Evolutionary conservation across 2,329 filamentous ascomycete genomes (phyloP).

Genomic region (Botryotinia calthae): DNA sequence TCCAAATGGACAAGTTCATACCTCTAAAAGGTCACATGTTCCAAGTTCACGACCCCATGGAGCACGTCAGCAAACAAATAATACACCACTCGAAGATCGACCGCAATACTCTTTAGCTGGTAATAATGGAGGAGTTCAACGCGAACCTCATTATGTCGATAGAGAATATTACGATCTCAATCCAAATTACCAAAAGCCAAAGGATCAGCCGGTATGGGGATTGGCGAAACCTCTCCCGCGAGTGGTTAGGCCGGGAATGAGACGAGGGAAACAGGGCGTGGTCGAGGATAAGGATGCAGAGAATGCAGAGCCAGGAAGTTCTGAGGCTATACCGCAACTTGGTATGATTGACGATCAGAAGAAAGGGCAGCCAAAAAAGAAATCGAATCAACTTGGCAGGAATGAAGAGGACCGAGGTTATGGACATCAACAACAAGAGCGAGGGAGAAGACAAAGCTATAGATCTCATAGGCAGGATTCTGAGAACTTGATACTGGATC

Average conservation of each 20-base stretch:
- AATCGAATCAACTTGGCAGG: neutral
- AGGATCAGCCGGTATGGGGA: slow-evolving; percentile 26
- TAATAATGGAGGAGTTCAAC: neutral
- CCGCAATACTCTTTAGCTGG: slow-evolving; percentile 16
- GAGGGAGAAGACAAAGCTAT: neutral
- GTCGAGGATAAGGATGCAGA: slow-evolving; percentile 22
- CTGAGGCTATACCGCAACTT: slow-evolving; percentile 23
- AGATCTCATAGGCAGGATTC: slow-evolving; percentile 14
- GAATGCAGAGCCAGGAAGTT: slow-evolving; percentile 14
- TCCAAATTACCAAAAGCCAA: slow-evolving; percentile 23
- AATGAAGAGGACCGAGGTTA: slow-evolving; percentile 13
- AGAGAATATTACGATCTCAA: slow-evolving; percentile 26
- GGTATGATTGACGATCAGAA: slow-evolving; percentile 26
- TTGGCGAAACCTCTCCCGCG: slow-evolving; percentile 27
- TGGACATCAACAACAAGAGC: slow-evolving; percentile 11
- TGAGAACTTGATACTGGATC: neutral
- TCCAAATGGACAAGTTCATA: neutral
- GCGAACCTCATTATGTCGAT: slow-evolving; percentile 22
- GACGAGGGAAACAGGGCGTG: slow-evolving; percentile 12
- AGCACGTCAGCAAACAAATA: slow-evolving; percentile 3
- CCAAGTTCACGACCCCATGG: slow-evolving; percentile 2
- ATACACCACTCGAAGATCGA: neutral
- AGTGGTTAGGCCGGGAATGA: slow-evolving; percentile 26
- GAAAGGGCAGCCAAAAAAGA: slow-evolving; percentile 18
- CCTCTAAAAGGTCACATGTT: slow-evolving; percentile 8